Evolutionary conservation across 495 filamentous ascomycete genomes (phyloP).

Genomic region (Pyronema domesticum): DNA sequence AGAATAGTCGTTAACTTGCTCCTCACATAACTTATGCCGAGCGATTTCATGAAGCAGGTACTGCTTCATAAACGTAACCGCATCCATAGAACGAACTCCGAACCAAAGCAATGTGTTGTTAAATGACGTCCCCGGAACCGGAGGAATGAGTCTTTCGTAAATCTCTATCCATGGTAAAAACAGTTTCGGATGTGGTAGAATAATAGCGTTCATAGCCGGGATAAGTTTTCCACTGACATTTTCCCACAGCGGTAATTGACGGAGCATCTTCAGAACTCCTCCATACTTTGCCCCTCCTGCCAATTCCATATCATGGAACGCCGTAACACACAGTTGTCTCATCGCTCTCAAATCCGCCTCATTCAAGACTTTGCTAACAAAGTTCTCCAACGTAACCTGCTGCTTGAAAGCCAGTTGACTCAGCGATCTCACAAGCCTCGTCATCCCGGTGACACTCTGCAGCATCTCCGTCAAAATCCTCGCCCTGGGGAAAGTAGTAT

Average conservation of each 20-base stretch:
- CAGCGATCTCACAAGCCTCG: conserved; percentile 5
- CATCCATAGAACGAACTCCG: conserved; percentile 1
- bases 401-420: conserved; percentile 5
- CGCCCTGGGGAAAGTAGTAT: not conserved
- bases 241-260: conserved; percentile 7
- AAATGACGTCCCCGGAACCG: not conserved
- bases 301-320: not conserved
- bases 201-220: conserved; percentile 4
- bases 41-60: not conserved
- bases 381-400: conserved; percentile 6
- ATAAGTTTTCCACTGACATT: conserved; percentile 7
- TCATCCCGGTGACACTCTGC: not conserved
- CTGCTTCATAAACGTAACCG: not conserved
- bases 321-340: not conserved
- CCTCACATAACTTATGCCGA: not conserved
- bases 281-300: not conserved
- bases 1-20: not conserved
- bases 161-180: conserved; percentile 5
- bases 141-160: not conserved
- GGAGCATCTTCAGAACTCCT: not conserved
- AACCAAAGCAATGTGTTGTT: not conserved
- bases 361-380: not conserved
- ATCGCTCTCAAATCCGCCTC: not conserved
- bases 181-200: conserved; percentile 2
- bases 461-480: conserved; percentile 1